These are phyloP conservation scores for Asterophora lycoperdoides DNA, from an alignment of 768 basidiomycete species.

Conservation along the genomic window DNA sequence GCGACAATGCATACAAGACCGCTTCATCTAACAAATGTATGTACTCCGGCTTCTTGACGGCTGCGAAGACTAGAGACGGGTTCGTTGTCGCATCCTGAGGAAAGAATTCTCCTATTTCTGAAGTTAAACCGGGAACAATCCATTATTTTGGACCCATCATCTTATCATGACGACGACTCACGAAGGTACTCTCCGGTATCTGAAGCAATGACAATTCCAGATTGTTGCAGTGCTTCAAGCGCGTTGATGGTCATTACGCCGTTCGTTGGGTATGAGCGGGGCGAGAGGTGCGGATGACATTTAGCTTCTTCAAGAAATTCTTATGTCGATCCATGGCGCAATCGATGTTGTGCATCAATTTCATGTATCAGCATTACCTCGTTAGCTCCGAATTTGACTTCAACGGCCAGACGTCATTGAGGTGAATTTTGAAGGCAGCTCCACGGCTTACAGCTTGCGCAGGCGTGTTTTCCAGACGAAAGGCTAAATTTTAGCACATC, in stretches of 20 bases:
- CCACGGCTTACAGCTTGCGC: too few species aligned
- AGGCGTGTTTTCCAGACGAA: too few species aligned
- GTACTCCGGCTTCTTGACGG: constrained; percentile 31
- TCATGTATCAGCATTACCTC: neutral
- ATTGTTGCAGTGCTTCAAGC: constrained; percentile 24
- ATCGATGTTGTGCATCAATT: neutral
- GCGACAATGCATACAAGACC: constrained; percentile 19
- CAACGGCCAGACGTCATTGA: too few species aligned
- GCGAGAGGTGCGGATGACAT: too few species aligned
- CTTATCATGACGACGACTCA: constrained; percentile 12
- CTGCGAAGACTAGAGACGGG: constrained; percentile 30
- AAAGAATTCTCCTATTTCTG: constrained; percentile 29
- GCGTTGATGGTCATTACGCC: constrained; percentile 17
- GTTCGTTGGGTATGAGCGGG: neutral
- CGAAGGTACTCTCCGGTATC: constrained; percentile 33
- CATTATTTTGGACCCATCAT: too few species aligned
- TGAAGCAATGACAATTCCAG: constrained; percentile 29
- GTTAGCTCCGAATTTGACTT: too few species aligned
- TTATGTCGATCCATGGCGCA: constrained; percentile 3
- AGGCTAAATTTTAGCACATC: too few species aligned
- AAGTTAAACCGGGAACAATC: neutral
- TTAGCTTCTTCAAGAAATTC: too few species aligned
- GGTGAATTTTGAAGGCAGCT: too few species aligned
- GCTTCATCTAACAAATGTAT: constrained; percentile 28
- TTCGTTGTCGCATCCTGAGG: constrained; percentile 34